Conservation (phyloP, 441 rosid species). For the Hypseocharis bilobata region DNA sequence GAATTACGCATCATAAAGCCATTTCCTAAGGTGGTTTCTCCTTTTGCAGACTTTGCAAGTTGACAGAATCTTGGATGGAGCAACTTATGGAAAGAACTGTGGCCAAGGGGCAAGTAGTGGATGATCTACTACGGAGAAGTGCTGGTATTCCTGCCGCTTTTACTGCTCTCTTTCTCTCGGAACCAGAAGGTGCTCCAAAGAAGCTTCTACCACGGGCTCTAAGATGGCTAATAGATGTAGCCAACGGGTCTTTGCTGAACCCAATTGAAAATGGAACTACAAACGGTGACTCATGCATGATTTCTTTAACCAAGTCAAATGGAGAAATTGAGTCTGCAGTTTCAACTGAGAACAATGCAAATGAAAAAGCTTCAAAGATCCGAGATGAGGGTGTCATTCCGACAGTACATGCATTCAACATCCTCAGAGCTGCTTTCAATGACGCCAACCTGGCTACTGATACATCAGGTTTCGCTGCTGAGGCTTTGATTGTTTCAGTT, state of each 20-base stretch:
- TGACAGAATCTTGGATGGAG: constrained; percentile 90
- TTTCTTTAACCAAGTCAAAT: constrained; percentile 24
- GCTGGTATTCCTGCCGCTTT: constrained; percentile 99
- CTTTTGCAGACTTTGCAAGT: constrained; percentile 61
- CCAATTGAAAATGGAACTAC: constrained; percentile 24
- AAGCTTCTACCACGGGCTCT: constrained; percentile 83
- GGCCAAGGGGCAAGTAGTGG: constrained; percentile 81
- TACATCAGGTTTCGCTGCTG: constrained; percentile 90
- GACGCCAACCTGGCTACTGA: constrained; percentile 91
- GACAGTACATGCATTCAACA: constrained; percentile 90
- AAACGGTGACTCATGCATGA: constrained; percentile 22
- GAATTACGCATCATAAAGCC: constrained; percentile 3
- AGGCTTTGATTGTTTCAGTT: constrained; percentile 70
- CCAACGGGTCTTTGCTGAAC: constrained; percentile 46
- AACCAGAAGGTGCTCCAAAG: constrained; percentile 91
- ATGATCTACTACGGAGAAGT: constrained; percentile 87
- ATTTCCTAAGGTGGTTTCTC: constrained; percentile 17
- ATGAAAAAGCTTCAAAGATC: constrained; percentile 55
- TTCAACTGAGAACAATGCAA: constrained; percentile 30
- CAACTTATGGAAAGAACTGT: constrained; percentile 88
- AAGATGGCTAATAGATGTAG: constrained; percentile 74
- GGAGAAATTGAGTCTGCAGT: constrained; percentile 25
- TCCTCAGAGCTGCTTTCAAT: constrained; percentile 80
- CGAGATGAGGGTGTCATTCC: constrained; percentile 94
- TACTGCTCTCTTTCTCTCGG: constrained; percentile 84